phyloP scores from a whole-genome alignment of 805 yeast species.

The Candida nanaspora region DNA sequence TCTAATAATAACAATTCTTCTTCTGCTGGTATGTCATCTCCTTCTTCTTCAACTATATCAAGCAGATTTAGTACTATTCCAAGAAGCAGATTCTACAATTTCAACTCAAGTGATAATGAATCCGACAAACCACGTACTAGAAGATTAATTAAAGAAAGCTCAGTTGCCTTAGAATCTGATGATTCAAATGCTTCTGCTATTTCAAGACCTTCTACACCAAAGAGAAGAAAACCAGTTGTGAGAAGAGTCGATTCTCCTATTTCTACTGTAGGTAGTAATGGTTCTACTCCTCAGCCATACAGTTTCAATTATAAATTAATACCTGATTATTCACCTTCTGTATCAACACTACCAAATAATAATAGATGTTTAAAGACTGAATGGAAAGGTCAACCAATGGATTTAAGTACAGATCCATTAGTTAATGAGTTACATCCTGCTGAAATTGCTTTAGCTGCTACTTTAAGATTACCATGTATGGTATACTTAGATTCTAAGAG shows the following conservation, averaged over 20 bases:
- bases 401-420: constrained; percentile 71
- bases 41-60: constrained; percentile 11
- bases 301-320: constrained; percentile 59
- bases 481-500: constrained; percentile 76
- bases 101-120: constrained; percentile 25
- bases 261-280: constrained; percentile 18
- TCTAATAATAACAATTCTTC: neutral
- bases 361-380: constrained; percentile 76
- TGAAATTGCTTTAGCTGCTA: constrained; percentile 78
- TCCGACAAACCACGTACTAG: constrained; percentile 55
- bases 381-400: constrained; percentile 99
- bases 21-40: constrained; percentile 3
- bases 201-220: constrained; percentile 28
- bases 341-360: constrained; percentile 54
- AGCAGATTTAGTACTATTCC: constrained; percentile 22
- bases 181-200: constrained; percentile 17
- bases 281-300: constrained; percentile 36
- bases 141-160: constrained; percentile 38
- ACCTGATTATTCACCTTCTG: constrained; percentile 79
- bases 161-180: constrained; percentile 23
- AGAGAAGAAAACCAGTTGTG: constrained; percentile 24
- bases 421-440: constrained; percentile 78
- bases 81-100: constrained; percentile 17
- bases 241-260: constrained; percentile 13
- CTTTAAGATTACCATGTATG: constrained; percentile 81